Conservation (phyloP, 139 green algal genomes). For the Coelastrella sp. region DNA sequence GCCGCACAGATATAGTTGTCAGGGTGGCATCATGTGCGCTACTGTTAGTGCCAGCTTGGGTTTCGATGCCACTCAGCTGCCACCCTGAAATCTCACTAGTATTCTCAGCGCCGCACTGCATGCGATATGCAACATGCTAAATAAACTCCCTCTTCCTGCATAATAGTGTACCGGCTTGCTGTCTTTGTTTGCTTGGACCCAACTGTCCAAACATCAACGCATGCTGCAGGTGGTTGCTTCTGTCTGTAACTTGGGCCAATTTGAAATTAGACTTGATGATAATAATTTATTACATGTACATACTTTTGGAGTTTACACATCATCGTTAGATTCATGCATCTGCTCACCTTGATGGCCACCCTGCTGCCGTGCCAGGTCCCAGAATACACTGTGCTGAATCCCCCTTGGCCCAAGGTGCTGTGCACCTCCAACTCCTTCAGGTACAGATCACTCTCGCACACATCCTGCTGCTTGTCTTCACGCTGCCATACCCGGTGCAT, state of each 20-base stretch:
- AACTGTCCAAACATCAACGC: no score
- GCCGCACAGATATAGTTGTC: background rate
- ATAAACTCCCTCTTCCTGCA: no score
- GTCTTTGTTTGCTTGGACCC: no score
- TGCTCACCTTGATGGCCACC: constrained; percentile 8
- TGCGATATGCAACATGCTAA: no score
- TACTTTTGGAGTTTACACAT: no score
- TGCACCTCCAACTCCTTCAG: constrained; percentile 6
- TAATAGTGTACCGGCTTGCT: no score
- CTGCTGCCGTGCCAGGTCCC: constrained; percentile 24
- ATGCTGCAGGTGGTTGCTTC: no score
- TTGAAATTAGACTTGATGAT: no score
- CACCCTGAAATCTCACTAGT: background rate
- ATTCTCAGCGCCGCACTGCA: background rate
- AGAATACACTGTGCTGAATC: constrained; percentile 30
- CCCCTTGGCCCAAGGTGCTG: constrained; percentile 14
- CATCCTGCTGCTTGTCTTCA: constrained; percentile 17
- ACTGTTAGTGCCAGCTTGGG: background rate
- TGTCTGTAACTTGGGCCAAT: no score
- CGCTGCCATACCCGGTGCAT: background rate
- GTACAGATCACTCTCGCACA: background rate
- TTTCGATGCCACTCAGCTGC: background rate
- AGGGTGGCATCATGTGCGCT: background rate
- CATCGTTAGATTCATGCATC: background rate
- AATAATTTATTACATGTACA: no score